Base-by-base conservation (phyloP, 2,329 filamentous ascomycete species). In the Xylaria sp. region DNA sequence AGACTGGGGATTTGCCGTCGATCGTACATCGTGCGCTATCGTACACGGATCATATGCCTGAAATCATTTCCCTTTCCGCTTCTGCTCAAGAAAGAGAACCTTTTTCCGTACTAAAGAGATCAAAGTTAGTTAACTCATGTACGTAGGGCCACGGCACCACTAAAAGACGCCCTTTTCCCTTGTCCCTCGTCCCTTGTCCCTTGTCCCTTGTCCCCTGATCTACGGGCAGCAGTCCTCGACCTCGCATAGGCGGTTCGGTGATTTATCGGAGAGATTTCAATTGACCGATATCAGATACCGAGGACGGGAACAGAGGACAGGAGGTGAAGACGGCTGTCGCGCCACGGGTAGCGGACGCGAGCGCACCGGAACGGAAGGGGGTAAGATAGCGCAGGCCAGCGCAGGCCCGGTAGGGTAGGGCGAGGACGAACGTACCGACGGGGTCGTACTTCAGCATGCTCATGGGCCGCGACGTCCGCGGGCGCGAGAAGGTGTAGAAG, bases 361-460 rank as follows among this genome's bases (percentile, higher is more conserved):
- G 29, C 5, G 3, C 17, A 37, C 18, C 19, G 4, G 29, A 41
- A 41, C 17, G 40, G 50, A 21, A 19, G 4, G n/a, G n/a, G 39
- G 26, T 40, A n/a, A 24, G 11, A 11, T 13, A 34, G 29, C 24
- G 6, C 11, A 26, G 24, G 37, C 11, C 22, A 39, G 38, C 47
- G 17, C 11, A 26, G 24, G 37, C 11, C 22, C 39, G 38, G 48
- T 16, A 40, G 45, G 29, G 21, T 11, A 22, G 16, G 24, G 17
- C 18, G 40, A 29, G 18, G 4, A 24, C 1, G 17, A n/a, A 61
- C 83, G 63, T 85, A 96, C 91, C 88, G 62, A 99, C 92, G 39
- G 94, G 94, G 72, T 99, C 94, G 76, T 99, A 99, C 80, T 99
- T 99, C 66, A 99, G 79, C 91, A 99, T 94, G 78, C 92, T 95